phyloP scores from a whole-genome alignment of 305 asterid species.

The Caryopteris hybrid region DNA sequence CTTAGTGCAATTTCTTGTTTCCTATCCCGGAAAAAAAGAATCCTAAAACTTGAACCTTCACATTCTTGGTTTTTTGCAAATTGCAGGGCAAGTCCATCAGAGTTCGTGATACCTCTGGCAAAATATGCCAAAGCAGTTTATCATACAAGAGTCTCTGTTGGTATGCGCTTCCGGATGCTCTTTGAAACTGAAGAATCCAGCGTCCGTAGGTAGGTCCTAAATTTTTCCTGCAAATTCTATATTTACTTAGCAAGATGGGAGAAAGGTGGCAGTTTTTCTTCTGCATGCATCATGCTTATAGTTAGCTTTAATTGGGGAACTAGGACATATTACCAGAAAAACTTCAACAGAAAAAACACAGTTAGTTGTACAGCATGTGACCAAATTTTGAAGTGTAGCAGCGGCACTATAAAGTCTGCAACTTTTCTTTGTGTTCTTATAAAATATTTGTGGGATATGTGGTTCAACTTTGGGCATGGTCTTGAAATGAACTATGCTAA shows the following conservation, averaged over 20 bases:
- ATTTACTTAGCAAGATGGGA: background rate
- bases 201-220: conserved; percentile 62
- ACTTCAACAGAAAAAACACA: background rate
- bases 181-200: conserved; percentile 88
- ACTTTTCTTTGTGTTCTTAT: too few relatives aligned
- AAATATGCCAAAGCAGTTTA: conserved; percentile 76
- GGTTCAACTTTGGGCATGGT: too few relatives aligned
- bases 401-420: too few relatives aligned
- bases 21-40: too few relatives aligned
- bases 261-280: background rate
- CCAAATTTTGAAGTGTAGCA: too few relatives aligned
- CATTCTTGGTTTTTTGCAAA: background rate
- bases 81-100: conserved; percentile 83
- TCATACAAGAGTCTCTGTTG: conserved; percentile 77
- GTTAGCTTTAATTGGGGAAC: background rate
- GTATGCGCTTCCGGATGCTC: conserved; percentile 89
- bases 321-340: background rate
- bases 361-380: too few relatives aligned
- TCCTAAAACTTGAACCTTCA: background rate
- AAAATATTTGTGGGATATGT: too few relatives aligned
- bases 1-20: too few relatives aligned
- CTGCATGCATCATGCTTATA: background rate
- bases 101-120: conserved; percentile 78
- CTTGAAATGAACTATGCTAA: too few relatives aligned
- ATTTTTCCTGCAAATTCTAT: background rate